Base-by-base conservation (phyloP, 2,329 filamentous ascomycete genomes). In the Hypocrella siamensis region DNA sequence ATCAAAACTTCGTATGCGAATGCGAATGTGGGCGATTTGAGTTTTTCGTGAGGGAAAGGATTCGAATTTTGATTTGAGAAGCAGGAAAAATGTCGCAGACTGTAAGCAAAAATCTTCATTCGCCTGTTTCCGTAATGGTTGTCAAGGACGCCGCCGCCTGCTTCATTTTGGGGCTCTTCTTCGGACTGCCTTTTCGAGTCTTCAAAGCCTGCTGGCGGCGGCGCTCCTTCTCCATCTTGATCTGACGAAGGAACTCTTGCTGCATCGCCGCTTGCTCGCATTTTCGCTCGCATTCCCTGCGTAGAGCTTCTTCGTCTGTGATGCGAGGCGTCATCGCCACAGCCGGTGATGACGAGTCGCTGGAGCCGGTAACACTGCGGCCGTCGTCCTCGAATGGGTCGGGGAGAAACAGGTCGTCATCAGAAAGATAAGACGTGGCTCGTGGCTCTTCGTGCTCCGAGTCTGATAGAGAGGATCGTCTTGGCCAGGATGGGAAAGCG, bases 321-420 rank as follows among this genome's bases (percentile, higher is more conserved):
- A 58, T 46, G 37, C 47, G 52, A 31, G 52, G 51, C 21, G 52
- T 53, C 44, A 41, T 28, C 5, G 47, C 42, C 26, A 40, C 30
- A 6, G 26, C 37, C 17, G 51, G 51, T 30, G 52, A 53, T 12
- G 53, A 58, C 36, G 54, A 47, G 46, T 54, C 46, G 47, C 57
- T 58, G 28, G 61, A 54, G 46, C 59, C 62, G 44, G 56, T 61
- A 31, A 63, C 51, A 49, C 60, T 65, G 49, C 51, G 56, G 37
- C 52, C 42, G 43, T 69, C 62, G 43, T 70, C 63, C 42, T 68
- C 63, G 34, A 63, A 60, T 40, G 58, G 52, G 41, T 63, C 59
- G 47, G 58, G 46, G 35, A 66, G 59, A 51, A 70, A 66, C 34
- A 76, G 64, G 43, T 76, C 72, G 52, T 76, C 72, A 56, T 77